Percentiles rank a stretch among this genome's conserved stretches.
Evolutionary conservation across 768 basidiomycete genomes (phyloP).

Genomic region (Gautieria morchelliformis): DNA sequence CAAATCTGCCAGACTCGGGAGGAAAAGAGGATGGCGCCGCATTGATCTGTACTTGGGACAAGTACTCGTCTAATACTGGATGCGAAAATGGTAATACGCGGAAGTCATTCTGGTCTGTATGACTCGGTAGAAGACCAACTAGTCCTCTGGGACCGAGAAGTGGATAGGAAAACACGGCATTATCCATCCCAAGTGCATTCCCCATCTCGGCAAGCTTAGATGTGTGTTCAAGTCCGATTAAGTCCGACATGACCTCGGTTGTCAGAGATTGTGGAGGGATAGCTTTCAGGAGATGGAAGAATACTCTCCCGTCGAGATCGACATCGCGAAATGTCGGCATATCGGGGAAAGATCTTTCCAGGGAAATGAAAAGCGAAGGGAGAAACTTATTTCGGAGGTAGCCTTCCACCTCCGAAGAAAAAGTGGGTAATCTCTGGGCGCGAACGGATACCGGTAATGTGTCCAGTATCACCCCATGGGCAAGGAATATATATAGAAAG

Average conservation of each 20-base stretch:
- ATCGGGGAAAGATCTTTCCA: constrained; percentile 19
- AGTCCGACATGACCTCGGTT: too few relatives aligned
- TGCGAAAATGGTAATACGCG: constrained; percentile 30
- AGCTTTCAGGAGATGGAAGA: constrained; percentile 34
- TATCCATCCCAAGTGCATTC: constrained; percentile 13
- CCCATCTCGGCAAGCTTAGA: constrained; percentile 18
- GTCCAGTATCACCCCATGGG: constrained; percentile 31
- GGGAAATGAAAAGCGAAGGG: constrained; percentile 25
- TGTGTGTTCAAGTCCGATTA: constrained; percentile 20
- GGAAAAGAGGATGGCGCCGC: constrained; percentile 2
- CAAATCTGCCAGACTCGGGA: background rate
- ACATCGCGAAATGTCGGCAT: constrained; percentile 16
- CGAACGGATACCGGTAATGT: constrained; percentile 30
- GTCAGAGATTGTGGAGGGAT: constrained; percentile 18
- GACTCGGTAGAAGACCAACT: background rate
- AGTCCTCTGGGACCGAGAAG: constrained; percentile 3
- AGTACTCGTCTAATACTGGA: constrained; percentile 31
- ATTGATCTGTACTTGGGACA: constrained; percentile 25
- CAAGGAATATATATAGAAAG: constrained; percentile 29
- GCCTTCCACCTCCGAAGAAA: background rate
- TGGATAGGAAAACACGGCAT: constrained; percentile 21
- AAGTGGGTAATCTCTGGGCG: constrained; percentile 24
- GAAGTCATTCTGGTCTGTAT: constrained; percentile 9
- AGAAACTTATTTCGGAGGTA: constrained; percentile 32
- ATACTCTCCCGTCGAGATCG: constrained; percentile 49